A percentile compares a stretch with the other conserved stretches of the same genome.
Evolutionary conservation across 2,329 filamentous ascomycete species (phyloP).

Genomic region (Paecilomyces dactylethromorphus): DNA sequence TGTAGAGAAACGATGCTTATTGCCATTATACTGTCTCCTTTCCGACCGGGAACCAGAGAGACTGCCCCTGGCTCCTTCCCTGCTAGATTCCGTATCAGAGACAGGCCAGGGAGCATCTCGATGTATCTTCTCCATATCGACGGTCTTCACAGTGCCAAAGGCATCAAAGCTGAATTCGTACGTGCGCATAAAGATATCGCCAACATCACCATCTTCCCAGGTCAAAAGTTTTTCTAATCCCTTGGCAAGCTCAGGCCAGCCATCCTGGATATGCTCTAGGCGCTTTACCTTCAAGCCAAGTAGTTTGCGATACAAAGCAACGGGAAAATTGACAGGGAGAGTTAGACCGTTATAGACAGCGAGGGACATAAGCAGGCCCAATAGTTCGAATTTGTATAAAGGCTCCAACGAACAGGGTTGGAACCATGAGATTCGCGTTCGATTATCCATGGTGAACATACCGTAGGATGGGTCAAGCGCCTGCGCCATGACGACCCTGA

Average conservation of each 20-base stretch:
- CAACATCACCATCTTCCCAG: conserved; percentile 75
- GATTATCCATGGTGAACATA: conserved; percentile 68
- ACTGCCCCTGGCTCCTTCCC: background rate
- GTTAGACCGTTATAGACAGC: conserved; percentile 92
- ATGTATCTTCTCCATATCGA: conserved; percentile 46
- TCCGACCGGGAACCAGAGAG: background rate
- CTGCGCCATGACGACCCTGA: conserved; percentile 73
- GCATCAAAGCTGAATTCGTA: conserved; percentile 74
- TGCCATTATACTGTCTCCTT: background rate
- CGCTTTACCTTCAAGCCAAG: conserved; percentile 62
- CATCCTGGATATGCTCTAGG: conserved; percentile 72
- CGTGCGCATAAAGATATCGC: conserved; percentile 73
- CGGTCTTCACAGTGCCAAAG: conserved; percentile 47
- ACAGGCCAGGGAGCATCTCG: conserved; percentile 31
- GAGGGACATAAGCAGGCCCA: conserved; percentile 80
- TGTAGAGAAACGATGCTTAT: background rate
- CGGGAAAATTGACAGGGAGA: conserved; percentile 81
- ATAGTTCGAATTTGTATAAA: conserved; percentile 81
- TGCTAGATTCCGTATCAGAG: conserved; percentile 4
- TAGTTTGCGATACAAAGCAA: conserved; percentile 74
- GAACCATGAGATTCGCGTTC: conserved; percentile 82
- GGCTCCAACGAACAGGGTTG: conserved; percentile 74
- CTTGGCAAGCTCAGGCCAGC: conserved; percentile 75
- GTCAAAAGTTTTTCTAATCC: conserved; percentile 66
- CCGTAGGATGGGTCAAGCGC: conserved; percentile 71